Evolutionary conservation across 208 protist genomes (phyloP), one percentile per base, ranked within the genome.

Genomic region (Trypanosoma mega): DNA sequence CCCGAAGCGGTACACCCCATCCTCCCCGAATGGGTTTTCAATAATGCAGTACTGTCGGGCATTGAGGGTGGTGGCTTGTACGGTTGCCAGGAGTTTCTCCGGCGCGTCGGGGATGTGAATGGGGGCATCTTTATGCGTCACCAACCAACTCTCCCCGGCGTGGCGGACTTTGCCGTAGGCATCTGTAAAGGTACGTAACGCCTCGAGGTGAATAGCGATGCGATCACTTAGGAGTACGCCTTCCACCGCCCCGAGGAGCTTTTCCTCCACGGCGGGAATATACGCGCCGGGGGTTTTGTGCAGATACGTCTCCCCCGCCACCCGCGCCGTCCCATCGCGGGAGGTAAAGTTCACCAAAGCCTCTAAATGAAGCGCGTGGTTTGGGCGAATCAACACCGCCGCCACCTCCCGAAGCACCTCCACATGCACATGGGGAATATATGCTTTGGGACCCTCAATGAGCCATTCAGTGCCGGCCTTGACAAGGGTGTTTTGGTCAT

Each of bases 11-110:
- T 77, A 78, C 27, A 66, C 52, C 7, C 92, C 91, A 31, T 76
- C 37, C 7, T 18, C 30, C 27, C 43, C 49, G 37, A 98, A 59
- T 12, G 96, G 94, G 72, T 98, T 77, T 18, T 91, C 44, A 12
- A 99, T 77, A 7, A 98, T 83, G 64, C 85, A 92, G 82, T 96
- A 98, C 67, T 98, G 85, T 53, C 90, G 78, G 30, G 80, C 72
- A 47, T 44, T 84, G 8, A 99, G 80, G 2, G 81, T 84, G 33
- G 93, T 92, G 5, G 88, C 83, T 14, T 68, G n/a, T 7, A 96
- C 80, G 8, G 78, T 63, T 20, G 64, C 63, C 29, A 96, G 60
- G 29, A 93, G 72, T 24, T 82, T 59, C 64, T 98, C 93, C 47
- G 94, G 62, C 27, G 97, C 83, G 50, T 93, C 82, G 8, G 77